Evolutionary conservation across 2,329 filamentous ascomycete species (phyloP), one percentile per base, ranked within the genome.

Genomic region (Aspergillus ibericus): DNA sequence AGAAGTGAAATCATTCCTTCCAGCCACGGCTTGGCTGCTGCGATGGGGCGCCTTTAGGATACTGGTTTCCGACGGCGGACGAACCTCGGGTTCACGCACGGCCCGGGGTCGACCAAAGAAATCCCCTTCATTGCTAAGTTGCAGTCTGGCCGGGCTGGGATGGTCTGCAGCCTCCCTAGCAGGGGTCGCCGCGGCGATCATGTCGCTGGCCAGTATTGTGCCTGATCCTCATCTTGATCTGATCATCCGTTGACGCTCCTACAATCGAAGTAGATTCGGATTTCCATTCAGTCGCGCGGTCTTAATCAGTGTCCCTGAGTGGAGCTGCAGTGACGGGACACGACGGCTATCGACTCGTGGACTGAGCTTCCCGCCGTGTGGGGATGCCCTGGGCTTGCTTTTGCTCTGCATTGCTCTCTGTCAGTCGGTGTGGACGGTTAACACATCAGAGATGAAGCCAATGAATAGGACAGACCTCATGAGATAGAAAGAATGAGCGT

Each of bases 21-120:
- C 38, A 53, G 51, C 51, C 51, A 29, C 51, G 38, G 38, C 51
- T 42, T 44, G 51, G 51, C 34, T 36, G 38, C 38, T 42, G 38
- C 38, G 15, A 13, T 47, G 42, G 42, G 42, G 22, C 16, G 22
- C n/a, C 16, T 36, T 40, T 29, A 60, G 67, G 67, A 69, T 66
- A 64, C 59, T 60, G 62, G 65, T 69, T 69, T 68, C 67, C 67
- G 67, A 66, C 20, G 25, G 32, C 40, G 53, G 38, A 60, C 57
- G 40, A 53, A 38, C 29, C 44, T 10, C 44, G 44, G 27, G 44
- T 29, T 48, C 44, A 48, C 44, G 44, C 44, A 48, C 44, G 44
- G 25, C 44, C 44, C 44, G 44, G 27, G 4, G 18, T 22, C 18
- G 10, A 20, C 38, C 38, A 42, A 42, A 42, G 38, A 42, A 12